A percentile compares a stretch with the other conserved stretches of the same genome.
These are phyloP conservation scores for Ophiostoma ulmi DNA, from an alignment of 2,329 filamentous ascomycete genomes.

Conservation along the genomic window DNA sequence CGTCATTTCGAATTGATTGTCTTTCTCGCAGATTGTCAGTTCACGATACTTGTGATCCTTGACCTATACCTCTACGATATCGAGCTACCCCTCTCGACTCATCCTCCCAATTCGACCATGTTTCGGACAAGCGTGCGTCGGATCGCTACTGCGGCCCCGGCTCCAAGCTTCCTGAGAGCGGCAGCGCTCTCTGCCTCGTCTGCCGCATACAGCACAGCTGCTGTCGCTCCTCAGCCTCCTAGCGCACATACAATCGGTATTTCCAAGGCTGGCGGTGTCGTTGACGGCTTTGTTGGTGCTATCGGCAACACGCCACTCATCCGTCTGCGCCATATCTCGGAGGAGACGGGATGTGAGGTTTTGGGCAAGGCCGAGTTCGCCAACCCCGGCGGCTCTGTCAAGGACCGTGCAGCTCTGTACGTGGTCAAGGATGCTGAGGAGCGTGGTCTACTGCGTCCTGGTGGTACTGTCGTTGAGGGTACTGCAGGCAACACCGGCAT, in stretches of 20 bases:
- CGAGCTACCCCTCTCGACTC: not conserved
- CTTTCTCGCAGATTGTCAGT: not conserved
- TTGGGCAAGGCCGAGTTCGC: constrained; percentile 98
- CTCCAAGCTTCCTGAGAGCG: constrained; percentile 69
- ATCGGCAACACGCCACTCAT: constrained; percentile 98
- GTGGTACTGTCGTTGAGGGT: constrained; percentile 89
- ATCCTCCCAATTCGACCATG: constrained; percentile 43
- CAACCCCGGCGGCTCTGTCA: constrained; percentile 93
- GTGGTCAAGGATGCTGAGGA: constrained; percentile 93
- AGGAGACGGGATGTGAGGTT: constrained; percentile 86
- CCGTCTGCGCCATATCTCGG: constrained; percentile 78
- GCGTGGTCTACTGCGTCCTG: constrained; percentile 67
- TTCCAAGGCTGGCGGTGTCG: constrained; percentile 72
- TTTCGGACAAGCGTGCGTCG: constrained; percentile 63
- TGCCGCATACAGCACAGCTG: constrained; percentile 33
- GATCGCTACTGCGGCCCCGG: constrained; percentile 52
- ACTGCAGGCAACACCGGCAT: constrained; percentile 98
- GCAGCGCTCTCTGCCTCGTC: constrained; percentile 44
- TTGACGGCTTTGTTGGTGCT: constrained; percentile 79
- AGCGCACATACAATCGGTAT: constrained; percentile 63
- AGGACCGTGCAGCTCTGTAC: constrained; percentile 92
- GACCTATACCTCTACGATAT: not conserved
- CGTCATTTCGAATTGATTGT: not conserved
- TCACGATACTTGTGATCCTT: not conserved
- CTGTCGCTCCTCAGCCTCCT: constrained; percentile 35